Base-by-base conservation (phyloP, 495 filamentous ascomycete species). In the Xeromyces bisporus region DNA sequence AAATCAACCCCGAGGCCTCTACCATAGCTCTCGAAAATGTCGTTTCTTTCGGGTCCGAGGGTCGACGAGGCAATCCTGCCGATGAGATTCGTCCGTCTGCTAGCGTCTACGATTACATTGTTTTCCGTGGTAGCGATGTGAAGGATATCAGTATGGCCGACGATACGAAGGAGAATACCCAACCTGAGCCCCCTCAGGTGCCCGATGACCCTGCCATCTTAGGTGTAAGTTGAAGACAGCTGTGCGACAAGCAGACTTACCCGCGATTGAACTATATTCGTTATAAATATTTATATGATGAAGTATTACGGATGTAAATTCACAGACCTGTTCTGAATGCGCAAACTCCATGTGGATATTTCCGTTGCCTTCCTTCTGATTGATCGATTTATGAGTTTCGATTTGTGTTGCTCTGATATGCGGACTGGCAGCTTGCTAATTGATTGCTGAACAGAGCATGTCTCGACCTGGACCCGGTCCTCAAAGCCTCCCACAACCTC, bases 311-410 rank as follows among this genome's bases (percentile, higher is more conserved):
- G 80, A 84, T 84, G 75, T 80, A 69, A 81, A 21, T 9, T 21
- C 20, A 21, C 20, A 21, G 20, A 21, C 20, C 20, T 60, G 58
- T 60, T 64, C 60, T 48, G 74, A 85, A 73, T 80, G 82, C 82
- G 80, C 81, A 92, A 89, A 76, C 77, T 60, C 63, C 66, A 53
- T 92, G 84, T 86, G 71, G 84, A 92, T 58, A 77, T 80, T 78
- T 91, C 83, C 86, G 85, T 93, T 94, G 86, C 85, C 85, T 93
- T 94, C 86, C 85, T 93, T 91, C 85, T 94, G 85, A 64, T 53
- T n/a, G 48, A 61, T 58, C 53, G 53, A 7, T 11, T 33, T 26
- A 12, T 26, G 10, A 5, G 10, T 31, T 8, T 27, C 15, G 3
- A 9, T 21, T 15, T 8, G 4, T 7, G 3, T 5, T 18, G 29